Evolutionary conservation across 306 rosid genomes (phyloP).

Genomic region (Vachellia collinsii): DNA sequence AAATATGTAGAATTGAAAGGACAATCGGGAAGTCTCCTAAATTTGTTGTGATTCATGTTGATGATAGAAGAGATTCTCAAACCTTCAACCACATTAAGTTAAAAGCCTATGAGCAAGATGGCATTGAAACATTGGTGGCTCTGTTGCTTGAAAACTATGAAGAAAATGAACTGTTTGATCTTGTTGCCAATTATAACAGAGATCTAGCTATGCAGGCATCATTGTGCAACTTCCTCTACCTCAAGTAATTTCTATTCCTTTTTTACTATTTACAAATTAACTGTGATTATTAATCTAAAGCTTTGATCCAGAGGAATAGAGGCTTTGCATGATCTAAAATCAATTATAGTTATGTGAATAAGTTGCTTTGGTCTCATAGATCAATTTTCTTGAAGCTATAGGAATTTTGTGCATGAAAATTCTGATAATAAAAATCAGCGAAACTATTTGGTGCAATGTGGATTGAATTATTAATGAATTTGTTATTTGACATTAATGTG

Average conservation of each 20-base stretch:
- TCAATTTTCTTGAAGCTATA: neutral
- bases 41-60: constrained; percentile 58
- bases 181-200: constrained; percentile 48
- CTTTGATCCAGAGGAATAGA: neutral
- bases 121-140: constrained; percentile 47
- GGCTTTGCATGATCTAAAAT: neutral
- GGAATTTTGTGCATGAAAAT: neutral
- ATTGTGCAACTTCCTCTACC: constrained; percentile 68
- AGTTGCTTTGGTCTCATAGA: neutral
- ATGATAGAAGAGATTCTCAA: constrained; percentile 56
- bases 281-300: neutral
- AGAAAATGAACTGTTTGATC: constrained; percentile 49
- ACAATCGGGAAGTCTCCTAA: constrained; percentile 49
- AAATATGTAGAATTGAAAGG: constrained; percentile 49
- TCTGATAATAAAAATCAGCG: neutral
- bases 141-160: constrained; percentile 49
- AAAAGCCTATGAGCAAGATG: constrained; percentile 53
- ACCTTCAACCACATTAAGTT: constrained; percentile 49
- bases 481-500: constrained; percentile 32
- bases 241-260: constrained; percentile 39
- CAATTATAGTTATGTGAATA: neutral
- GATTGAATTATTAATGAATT: constrained; percentile 6
- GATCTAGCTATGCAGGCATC: constrained; percentile 57
- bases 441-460: constrained; percentile 8
- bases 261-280: constrained; percentile 17